Evolutionary conservation across 2,329 filamentous ascomycete genomes (phyloP), one percentile per base, ranked within the genome.

Genomic region (Cercospora sp.): DNA sequence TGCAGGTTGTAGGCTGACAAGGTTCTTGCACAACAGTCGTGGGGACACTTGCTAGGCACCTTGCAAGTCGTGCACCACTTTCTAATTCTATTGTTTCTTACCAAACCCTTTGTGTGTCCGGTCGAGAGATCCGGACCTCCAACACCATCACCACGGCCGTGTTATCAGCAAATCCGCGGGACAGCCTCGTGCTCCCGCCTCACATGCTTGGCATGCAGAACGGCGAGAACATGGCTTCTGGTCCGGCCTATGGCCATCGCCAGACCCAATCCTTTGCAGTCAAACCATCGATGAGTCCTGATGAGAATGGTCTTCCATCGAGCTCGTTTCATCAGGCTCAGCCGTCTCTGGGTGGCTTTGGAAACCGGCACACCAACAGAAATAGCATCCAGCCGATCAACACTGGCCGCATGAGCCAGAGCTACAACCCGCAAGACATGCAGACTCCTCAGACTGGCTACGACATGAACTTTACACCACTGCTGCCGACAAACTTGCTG

Each of bases 391-490:
- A 94, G 71, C 89, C 90, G 71, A 97, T 98, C 83, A 97, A 97
- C 81, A 97, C 95, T 24, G 89, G 91, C 77, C 82, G 81, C 64
- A 82, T 84, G 70, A 67, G 43, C 61, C 73, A 67, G 63, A 70
- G 53, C 58, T 73, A 71, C 62, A 71, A 70, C 60, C 71, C 57
- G 68, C 87, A 86, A 75, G 93, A 97, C 72, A 88, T 97, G 88
- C 86, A 91, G 73, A 94, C 91, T 26, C 94, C 95, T 16, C 93
- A 91, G 53, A 94, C 93, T 63, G 93, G 88, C 53, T 97, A 93
- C 78, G 95, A 98, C 78, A 97, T 98, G 94, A 95, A 98, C 82
- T 98, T 97, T 81, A 97, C 95, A 10, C 94, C 95, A 72, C 87
- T 99, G 73, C 88, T 99, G 43, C 95, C 95, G 40, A 98, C 94